Conservation (phyloP, 345 rosid species). For the sweet orange (Citrus sinensis) region DNA sequence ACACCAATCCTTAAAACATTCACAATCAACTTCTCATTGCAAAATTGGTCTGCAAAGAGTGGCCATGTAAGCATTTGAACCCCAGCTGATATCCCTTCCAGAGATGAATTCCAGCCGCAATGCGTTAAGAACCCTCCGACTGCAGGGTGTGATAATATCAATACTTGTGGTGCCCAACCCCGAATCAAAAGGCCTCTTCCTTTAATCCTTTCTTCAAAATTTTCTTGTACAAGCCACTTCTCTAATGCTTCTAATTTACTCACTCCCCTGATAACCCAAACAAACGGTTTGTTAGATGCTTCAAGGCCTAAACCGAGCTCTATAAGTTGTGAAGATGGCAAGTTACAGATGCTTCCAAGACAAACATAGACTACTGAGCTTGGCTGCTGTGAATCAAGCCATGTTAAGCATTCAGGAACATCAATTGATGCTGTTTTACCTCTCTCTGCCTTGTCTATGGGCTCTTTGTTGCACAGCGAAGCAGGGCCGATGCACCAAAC, state of each 20-base stretch:
- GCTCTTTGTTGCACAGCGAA: not conserved
- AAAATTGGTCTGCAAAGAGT: constrained; percentile 22
- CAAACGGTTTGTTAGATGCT: not conserved
- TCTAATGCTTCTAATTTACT: not conserved
- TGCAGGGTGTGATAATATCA: constrained; percentile 24
- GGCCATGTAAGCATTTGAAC: constrained; percentile 28
- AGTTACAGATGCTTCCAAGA: not conserved
- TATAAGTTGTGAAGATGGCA: not conserved
- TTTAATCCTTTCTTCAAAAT: not conserved
- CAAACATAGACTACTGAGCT: not conserved
- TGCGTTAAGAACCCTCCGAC: constrained; percentile 29
- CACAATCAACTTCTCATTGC: constrained; percentile 17
- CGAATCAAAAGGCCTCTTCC: constrained; percentile 19
- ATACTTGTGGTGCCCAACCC: constrained; percentile 29
- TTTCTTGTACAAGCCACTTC: not conserved
- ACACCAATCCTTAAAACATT: not conserved
- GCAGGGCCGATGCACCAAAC: not conserved
- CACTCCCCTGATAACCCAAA: not conserved
- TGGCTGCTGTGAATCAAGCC: not conserved
- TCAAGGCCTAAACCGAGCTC: not conserved
- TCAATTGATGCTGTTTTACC: not conserved
- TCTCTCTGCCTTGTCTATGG: not conserved
- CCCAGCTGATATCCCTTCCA: constrained; percentile 19
- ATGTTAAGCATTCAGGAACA: not conserved
- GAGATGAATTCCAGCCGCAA: constrained; percentile 17